Evolutionary conservation across 2,329 filamentous ascomycete species (phyloP), one percentile per base, ranked within the genome.

Genomic region (Pseudocercospora pini-densiflorae): DNA sequence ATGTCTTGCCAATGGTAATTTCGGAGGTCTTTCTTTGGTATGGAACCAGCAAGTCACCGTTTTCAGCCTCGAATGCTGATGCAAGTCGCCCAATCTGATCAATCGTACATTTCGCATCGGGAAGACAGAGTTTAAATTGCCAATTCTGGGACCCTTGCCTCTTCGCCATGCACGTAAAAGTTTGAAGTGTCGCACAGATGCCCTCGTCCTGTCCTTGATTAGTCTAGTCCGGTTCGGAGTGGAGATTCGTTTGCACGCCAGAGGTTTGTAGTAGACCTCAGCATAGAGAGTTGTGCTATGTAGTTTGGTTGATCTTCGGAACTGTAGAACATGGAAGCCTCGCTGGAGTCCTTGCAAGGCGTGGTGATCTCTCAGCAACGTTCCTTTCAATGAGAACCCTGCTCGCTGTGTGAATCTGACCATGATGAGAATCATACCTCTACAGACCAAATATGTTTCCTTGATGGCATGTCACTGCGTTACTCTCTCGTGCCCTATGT

Each of bases 21-120:
- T 24, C 51, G 51, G 51, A 54, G 24, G 24, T 12, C 3, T 54
- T 29, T 24, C 14, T 54, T 54, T 29, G 24, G 51, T 24, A 29
- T 54, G 45, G 45, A 21, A 49, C n/a, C 21, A 23, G 51, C 51
- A 54, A 54, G 51, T 24, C 51, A 31, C 51, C 23, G 9, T 27
- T 54, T 54, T 29, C 19, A 54, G 51, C 16, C 24, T n/a, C 51
- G 6, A 54, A n/a, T 54, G 24, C 51, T n/a, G 51, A 54, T 54
- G 51, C 51, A 54, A 27, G 51, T 54, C 21, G 51, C 51, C 24
- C 21, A 27, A 54, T 54, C 3, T 21, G 51, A n/a, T 54, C 51
- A 21, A 31, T 9, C 24, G 51, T 29, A 54, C 21, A 54, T 24
- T 54, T 31, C 24, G 23, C 51, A 54, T 27, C 51, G 24, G 23